Percentiles rank a stretch among this genome's conserved stretches.
Conservation (phyloP, 2,329 filamentous ascomycete species). For the Mycosphaerella arachidis region DNA sequence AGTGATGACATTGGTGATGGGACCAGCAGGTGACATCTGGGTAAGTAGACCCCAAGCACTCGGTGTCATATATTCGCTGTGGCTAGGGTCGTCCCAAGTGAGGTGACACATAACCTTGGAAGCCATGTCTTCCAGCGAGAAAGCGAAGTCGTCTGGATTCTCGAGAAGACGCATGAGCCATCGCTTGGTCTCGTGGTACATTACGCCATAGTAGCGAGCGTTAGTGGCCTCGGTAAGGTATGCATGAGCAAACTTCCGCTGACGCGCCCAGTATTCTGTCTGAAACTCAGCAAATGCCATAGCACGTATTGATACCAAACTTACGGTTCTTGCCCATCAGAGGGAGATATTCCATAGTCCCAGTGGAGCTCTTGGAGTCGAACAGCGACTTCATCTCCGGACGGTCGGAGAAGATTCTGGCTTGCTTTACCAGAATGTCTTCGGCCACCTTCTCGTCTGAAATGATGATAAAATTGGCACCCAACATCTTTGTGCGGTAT, state of each 20-base stretch:
- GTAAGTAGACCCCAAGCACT: conserved; percentile 54
- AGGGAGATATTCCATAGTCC: conserved; percentile 54
- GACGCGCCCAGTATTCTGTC: conserved; percentile 52
- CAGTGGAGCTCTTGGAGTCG: conserved; percentile 52
- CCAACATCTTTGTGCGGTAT: conserved; percentile 35
- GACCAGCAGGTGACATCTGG: conserved; percentile 56
- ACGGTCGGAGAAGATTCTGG: conserved; percentile 50
- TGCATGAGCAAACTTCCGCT: conserved; percentile 50
- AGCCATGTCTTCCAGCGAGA: conserved; percentile 53
- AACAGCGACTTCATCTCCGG: conserved; percentile 49
- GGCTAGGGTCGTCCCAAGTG: conserved; percentile 50
- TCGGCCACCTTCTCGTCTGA: conserved; percentile 51
- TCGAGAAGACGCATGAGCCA: conserved; percentile 49
- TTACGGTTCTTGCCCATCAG: conserved; percentile 54
- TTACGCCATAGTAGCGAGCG: conserved; percentile 43
- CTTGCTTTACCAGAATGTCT: conserved; percentile 50
- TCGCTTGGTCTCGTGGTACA: conserved; percentile 53
- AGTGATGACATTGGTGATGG: conserved; percentile 54
- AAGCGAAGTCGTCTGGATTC: conserved; percentile 49
- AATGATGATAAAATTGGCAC: conserved; percentile 46
- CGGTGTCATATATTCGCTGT: conserved; percentile 47
- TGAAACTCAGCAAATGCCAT: neutral
- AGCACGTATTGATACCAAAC: conserved; percentile 19
- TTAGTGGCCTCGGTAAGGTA: conserved; percentile 47
- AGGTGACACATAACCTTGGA: conserved; percentile 55